These are phyloP conservation scores for Cryptococcus sp. DNA, from an alignment of 1,284 basidiomycete species.

Conservation along the genomic window DNA sequence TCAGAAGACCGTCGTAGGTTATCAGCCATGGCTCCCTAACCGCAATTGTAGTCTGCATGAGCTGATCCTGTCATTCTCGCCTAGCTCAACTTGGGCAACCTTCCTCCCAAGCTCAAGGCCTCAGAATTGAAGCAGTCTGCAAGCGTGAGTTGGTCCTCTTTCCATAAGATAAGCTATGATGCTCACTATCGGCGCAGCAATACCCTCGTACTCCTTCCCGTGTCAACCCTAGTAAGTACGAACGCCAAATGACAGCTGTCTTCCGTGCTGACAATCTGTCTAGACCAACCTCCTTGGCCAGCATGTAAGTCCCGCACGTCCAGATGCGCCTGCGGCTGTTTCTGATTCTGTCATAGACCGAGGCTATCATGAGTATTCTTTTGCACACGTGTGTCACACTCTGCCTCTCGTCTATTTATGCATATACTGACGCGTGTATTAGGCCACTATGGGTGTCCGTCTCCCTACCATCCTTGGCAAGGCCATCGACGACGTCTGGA, in stretches of 20 bases:
- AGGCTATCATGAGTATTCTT: conserved; percentile 94
- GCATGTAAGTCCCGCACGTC: conserved; percentile 58
- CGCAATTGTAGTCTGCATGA: background rate
- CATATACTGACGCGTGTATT: conserved; percentile 9
- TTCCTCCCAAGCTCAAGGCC: conserved; percentile 52
- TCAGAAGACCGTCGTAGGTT: conserved; percentile 40
- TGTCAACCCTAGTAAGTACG: conserved; percentile 52
- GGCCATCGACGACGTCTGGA: conserved; percentile 88
- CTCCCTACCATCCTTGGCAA: conserved; percentile 95
- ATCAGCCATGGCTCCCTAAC: no score
- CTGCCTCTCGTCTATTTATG: background rate
- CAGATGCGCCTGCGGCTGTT: background rate
- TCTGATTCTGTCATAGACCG: conserved; percentile 57
- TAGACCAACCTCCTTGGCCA: conserved; percentile 93
- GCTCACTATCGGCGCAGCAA: conserved; percentile 26
- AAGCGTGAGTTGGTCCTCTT: conserved; percentile 34
- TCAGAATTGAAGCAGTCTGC: conserved; percentile 43
- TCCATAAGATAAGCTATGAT: background rate
- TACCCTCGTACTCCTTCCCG: conserved; percentile 58
- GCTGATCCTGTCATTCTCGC: conserved; percentile 1
- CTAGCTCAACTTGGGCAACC: conserved; percentile 52
- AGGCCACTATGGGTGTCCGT: conserved; percentile 87
- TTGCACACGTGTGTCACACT: conserved; percentile 65
- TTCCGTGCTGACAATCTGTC: conserved; percentile 9
- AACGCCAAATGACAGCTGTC: background rate